Percentiles rank a stretch among this genome's conserved stretches.
These are phyloP conservation scores for Lasiosphaeris hirsuta DNA, from an alignment of 495 filamentous ascomycete genomes.

Conservation along the genomic window DNA sequence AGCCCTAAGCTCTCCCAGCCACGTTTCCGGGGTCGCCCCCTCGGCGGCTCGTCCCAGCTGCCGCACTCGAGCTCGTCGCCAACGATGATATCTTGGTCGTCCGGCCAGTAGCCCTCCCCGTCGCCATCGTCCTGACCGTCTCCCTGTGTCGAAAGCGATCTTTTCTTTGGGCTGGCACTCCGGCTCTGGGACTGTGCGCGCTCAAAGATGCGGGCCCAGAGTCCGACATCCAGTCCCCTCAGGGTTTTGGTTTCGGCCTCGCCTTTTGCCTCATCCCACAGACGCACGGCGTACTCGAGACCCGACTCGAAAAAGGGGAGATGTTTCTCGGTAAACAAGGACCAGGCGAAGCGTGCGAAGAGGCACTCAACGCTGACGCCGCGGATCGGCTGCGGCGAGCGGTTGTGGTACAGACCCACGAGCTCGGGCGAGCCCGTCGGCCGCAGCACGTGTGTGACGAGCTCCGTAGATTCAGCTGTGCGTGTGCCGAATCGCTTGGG, in stretches of 20 bases:
- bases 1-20: too few species aligned
- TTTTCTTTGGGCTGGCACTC: slow-evolving; percentile 13
- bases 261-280: slow-evolving; percentile 19
- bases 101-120: slow-evolving; percentile 3
- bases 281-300: slow-evolving; percentile 14
- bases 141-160: too few species aligned
- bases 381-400: slow-evolving; percentile 7
- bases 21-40: slow-evolving; percentile 10
- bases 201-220: slow-evolving; percentile 7
- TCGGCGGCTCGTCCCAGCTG: slow-evolving; percentile 7
- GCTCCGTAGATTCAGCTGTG: not conserved
- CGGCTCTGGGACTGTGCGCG: slow-evolving; percentile 1
- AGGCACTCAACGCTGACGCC: slow-evolving; percentile 18
- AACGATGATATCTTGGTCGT: not conserved
- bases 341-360: slow-evolving; percentile 32
- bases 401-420: slow-evolving; percentile 14
- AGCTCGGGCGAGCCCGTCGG: slow-evolving; percentile 11
- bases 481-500: slow-evolving; percentile 1
- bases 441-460: slow-evolving; percentile 13
- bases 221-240: not conserved
- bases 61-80: not conserved
- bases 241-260: slow-evolving; percentile 2
- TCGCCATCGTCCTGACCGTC: too few species aligned
- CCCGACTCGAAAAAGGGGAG: slow-evolving; percentile 12
- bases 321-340: slow-evolving; percentile 24